A percentile compares a stretch with the other conserved stretches of the same genome.
Evolutionary conservation across 345 rosid species (phyloP).

Genomic region (Nephelium lappaceum): DNA sequence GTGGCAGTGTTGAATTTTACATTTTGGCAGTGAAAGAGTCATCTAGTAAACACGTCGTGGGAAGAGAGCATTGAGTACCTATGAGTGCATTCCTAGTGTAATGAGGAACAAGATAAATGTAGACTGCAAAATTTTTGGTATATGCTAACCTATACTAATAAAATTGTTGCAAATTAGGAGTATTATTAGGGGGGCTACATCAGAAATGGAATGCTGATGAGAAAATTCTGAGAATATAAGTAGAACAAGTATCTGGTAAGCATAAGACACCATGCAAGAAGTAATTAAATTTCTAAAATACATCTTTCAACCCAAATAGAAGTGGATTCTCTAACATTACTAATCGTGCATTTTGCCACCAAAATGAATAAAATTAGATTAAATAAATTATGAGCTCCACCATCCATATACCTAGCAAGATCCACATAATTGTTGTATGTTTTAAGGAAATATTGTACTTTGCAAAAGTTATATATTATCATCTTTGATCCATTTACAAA

Average conservation of each 20-base stretch:
- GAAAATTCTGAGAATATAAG: background rate
- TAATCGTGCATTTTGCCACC: background rate
- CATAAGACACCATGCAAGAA: background rate
- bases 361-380: background rate
- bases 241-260: background rate
- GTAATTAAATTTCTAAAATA: background rate
- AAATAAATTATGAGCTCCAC: background rate
- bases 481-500: background rate
- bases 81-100: background rate
- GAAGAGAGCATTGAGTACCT: background rate
- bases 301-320: background rate
- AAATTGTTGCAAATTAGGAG: background rate
- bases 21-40: background rate
- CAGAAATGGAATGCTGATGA: background rate
- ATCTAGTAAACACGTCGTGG: background rate
- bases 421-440: background rate
- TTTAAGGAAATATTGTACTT: background rate
- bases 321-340: background rate
- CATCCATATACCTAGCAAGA: slow-evolving; percentile 1
- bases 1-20: too few species aligned
- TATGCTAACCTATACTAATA: background rate
- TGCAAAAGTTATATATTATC: background rate
- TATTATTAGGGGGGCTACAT: background rate
- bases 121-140: background rate
- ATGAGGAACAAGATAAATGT: background rate